Evolutionary conservation across 1,284 basidiomycete genomes (phyloP).

Genomic region (Puccinia sorghi): DNA sequence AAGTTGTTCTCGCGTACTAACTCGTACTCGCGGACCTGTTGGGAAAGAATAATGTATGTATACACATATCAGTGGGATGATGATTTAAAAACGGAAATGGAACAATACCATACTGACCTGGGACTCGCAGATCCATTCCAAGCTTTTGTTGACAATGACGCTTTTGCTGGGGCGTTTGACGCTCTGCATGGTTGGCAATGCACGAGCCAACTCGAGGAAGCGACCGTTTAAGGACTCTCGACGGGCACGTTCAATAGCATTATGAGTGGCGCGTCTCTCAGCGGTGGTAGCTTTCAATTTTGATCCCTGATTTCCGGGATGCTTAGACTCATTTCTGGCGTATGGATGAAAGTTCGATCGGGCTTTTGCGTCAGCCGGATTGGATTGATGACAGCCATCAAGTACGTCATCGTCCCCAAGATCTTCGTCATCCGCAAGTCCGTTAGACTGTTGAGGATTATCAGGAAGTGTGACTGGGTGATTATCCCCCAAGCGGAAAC

Average conservation of each 20-base stretch:
- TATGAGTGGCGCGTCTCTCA: conserved; percentile 88
- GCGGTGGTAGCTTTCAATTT: conserved; percentile 64
- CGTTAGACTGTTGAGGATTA: conserved; percentile 6
- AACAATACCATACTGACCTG: conserved; percentile 55
- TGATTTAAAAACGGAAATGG: background rate
- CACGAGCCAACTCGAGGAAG: conserved; percentile 82
- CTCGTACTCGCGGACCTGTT: conserved; percentile 53
- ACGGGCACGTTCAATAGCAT: conserved; percentile 87
- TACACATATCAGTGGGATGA: no score
- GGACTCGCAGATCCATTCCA: conserved; percentile 55
- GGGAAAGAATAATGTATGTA: no score
- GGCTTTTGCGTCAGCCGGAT: background rate
- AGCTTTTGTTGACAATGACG: conserved; percentile 80
- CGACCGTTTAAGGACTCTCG: conserved; percentile 85
- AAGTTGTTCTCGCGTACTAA: conserved; percentile 54
- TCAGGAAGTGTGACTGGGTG: conserved; percentile 7
- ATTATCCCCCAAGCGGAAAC: background rate
- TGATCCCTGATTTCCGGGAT: background rate
- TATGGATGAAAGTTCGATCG: conserved; percentile 16
- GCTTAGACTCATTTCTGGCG: conserved; percentile 20
- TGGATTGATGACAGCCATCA: conserved; percentile 26
- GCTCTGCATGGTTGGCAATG: conserved; percentile 82
- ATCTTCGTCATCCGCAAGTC: conserved; percentile 37
- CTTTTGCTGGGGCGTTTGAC: conserved; percentile 90
- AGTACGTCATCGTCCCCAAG: conserved; percentile 37